Conservation (phyloP, 1,284 basidiomycete species). For the Malassezia yamatoensis region DNA sequence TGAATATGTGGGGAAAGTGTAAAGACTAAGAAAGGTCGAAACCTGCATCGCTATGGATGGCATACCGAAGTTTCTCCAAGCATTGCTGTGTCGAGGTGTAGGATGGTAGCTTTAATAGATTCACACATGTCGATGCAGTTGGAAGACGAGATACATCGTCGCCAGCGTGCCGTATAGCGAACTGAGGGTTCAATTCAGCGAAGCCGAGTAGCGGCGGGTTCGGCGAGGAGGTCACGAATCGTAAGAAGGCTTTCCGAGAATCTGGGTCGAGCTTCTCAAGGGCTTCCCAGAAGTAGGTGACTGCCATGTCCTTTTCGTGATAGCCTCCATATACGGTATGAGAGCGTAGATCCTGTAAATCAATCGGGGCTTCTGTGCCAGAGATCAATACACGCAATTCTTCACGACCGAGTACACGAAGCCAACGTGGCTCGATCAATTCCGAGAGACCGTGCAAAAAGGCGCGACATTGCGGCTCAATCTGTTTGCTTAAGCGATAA, state of each 20-base stretch:
- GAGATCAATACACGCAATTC: slow-evolving; percentile 39
- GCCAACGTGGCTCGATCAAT: slow-evolving; percentile 45
- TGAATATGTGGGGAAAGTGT: too few species aligned
- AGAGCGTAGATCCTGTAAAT: slow-evolving; percentile 35
- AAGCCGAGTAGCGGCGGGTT: slow-evolving; percentile 45
- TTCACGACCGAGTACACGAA: slow-evolving; percentile 40
- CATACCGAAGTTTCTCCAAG: slow-evolving; percentile 39
- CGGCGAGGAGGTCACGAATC: slow-evolving; percentile 45
- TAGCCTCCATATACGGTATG: slow-evolving; percentile 41
- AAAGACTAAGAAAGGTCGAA: slow-evolving; percentile 36
- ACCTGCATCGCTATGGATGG: slow-evolving; percentile 40
- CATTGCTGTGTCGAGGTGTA: slow-evolving; percentile 30
- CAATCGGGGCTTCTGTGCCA: slow-evolving; percentile 41
- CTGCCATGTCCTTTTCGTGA: slow-evolving; percentile 39
- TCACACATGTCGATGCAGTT: slow-evolving; percentile 44
- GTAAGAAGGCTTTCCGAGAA: slow-evolving; percentile 31
- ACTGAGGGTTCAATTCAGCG: slow-evolving; percentile 37
- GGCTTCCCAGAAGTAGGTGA: slow-evolving; percentile 42
- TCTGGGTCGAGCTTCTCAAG: slow-evolving; percentile 31
- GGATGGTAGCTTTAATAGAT: slow-evolving; percentile 43
- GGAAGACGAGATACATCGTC: slow-evolving; percentile 39
- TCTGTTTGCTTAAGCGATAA: slow-evolving; percentile 79
- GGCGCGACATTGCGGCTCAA: slow-evolving; percentile 64
- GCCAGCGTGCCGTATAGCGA: slow-evolving; percentile 36
- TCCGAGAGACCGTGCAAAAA: slow-evolving; percentile 50